Base-by-base conservation (phyloP, 176 grass and related monocot genomes). In the Coix lacrymajobi region DNA sequence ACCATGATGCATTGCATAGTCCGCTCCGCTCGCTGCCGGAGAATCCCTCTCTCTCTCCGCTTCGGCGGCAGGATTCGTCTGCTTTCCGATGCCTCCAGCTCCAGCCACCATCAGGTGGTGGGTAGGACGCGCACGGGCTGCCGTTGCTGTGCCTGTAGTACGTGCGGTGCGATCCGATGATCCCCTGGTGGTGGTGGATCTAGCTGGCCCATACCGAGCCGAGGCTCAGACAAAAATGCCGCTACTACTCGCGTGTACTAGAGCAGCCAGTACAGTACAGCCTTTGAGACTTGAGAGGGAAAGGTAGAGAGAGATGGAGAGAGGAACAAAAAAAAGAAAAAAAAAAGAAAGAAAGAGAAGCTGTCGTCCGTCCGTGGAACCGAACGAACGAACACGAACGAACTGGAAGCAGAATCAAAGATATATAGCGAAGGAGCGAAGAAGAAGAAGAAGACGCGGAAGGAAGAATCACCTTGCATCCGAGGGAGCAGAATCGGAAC, bases 401-500 rank as follows among this genome's bases (percentile, higher is more conserved):
- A 56, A 56, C 51, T n/a, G 0, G 32, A 29, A 10, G 9, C n/a
- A n/a, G n/a, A n/a, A n/a, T n/a, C n/a, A 37, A 8, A 57, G 48
- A 11, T n/a, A n/a, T n/a, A n/a, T n/a, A 33, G 12, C 0, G 8
- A 13, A 22, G 9, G 11, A 0, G 11, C 7, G 26, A 67, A 1
- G 13, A 19, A 1, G 61, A 13, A 25, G 65, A 19, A 48, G 45
- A 48, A 13, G 45, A 36, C 34, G 38, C 37, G 37, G 7, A 38
- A 33, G 33, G 10, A 14, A 2, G 36, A 10, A 30, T 34, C 44
- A 89, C 90, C 90, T 95, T 95, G 82, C 93, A 92, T 28, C 93
- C 93, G 46, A 95, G 82, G 60, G 93, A 95, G 85, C 93, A 95
- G 87, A 92, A 95, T 2, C 86, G 76, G 85, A 95, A 95, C 0